Evolutionary conservation across 2,329 filamentous ascomycete genomes (phyloP), one percentile per base, ranked within the genome.

Genomic region (Coleophoma cylindrospora): DNA sequence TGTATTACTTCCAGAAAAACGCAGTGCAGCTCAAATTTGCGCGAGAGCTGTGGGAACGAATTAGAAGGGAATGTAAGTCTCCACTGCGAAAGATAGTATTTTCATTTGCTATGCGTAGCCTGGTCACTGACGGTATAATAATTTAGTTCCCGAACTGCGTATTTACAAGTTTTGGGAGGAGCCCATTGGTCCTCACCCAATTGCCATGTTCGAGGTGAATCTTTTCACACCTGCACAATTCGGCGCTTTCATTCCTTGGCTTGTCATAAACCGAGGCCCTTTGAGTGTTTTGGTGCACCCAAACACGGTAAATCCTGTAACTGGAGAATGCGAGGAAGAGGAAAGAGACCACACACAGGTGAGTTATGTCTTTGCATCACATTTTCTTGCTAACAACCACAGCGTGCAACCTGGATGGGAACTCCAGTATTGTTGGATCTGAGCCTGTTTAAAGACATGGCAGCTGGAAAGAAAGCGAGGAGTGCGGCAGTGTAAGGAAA

Each of bases 181-280:
- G 13, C 89, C 91, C 0, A 68, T 96, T 27, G 91, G 91, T 0
- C 91, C 91, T 0, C 91, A 96, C 66, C 84, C 87, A 0, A 68
- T 90, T 1, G 87, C 84, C 47, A 96, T 95, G 90, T 96, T 96
- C 61, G 91, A 96, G 69, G 89, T 96, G 43, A 95, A 95, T 59
- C 43, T 96, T 17, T 89, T 92, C 66, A 90, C 85, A 0, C 91
- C 91, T 0, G 84, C 82, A 3, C 88, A 96, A 66, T 96, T 96
- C 62, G 91, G 91, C 0, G 91, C 91, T 0, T 95, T 96, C 61
- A 72, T 96, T 37, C 79, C 89, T 0, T 96, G 91, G 91, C 71
- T 96, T 32, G 79, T 89, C 32, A 81, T 96, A 50, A 85, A 91
- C 68, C 77, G 91, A 5, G 91, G 91, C 0, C 88, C 89, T 2